Percentiles rank a stretch among this genome's conserved stretches.
Conservation (phyloP, 129 eudicot species). For the Kitagawia praeruptora region DNA sequence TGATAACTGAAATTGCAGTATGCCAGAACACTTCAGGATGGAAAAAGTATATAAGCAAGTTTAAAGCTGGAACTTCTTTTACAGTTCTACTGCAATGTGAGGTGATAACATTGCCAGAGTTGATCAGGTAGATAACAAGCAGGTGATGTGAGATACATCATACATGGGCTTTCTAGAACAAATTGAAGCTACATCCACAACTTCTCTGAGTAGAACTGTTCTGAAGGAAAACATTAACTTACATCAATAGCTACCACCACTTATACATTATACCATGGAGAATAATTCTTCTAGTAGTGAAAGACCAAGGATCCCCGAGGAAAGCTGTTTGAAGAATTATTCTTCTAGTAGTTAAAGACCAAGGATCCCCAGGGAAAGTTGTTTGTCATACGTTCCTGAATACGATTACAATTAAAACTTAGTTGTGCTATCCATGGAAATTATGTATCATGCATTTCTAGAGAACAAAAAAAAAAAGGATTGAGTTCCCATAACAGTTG, state of each 20-base stretch:
- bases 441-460: background rate
- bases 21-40: background rate
- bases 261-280: background rate
- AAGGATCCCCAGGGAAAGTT: background rate
- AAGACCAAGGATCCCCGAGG: no score
- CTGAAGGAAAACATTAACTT: background rate
- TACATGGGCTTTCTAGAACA: background rate
- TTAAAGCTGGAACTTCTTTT: background rate
- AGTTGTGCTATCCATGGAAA: background rate
- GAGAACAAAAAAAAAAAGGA: background rate
- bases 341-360: background rate
- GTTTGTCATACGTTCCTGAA: background rate
- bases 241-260: background rate
- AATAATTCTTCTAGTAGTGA: background rate
- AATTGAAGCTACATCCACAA: background rate
- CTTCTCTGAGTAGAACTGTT: background rate
- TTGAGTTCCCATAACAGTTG: background rate
- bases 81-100: no score
- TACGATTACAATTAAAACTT: background rate
- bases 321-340: no score
- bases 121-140: background rate
- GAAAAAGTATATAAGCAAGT: background rate
- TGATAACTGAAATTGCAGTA: background rate
- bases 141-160: slow-evolving; percentile 4
- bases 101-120: background rate